Conservation (phyloP, 495 filamentous ascomycete species). For the Peziza echinospora region DNA sequence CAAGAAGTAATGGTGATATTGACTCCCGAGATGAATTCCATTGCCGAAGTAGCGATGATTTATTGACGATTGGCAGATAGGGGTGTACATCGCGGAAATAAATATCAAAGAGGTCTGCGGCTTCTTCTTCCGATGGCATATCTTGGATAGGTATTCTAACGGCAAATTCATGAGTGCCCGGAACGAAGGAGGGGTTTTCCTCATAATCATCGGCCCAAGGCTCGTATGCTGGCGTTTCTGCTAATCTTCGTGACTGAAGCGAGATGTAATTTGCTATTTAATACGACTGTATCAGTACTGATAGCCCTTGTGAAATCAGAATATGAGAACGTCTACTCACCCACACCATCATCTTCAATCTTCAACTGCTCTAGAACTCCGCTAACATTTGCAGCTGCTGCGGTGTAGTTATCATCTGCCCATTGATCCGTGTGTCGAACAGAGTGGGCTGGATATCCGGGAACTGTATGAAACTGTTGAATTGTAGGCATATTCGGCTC, state of each 20-base stretch:
- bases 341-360: constrained; percentile 73
- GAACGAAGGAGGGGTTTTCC: constrained; percentile 12
- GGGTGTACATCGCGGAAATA: constrained; percentile 88
- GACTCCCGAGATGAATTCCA: constrained; percentile 71
- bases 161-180: constrained; percentile 19
- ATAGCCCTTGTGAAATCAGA: too few relatives aligned
- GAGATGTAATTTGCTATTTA: constrained; percentile 20
- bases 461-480: background rate
- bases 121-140: constrained; percentile 75
- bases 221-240: constrained; percentile 20
- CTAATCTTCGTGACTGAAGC: constrained; percentile 17
- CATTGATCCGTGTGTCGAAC: background rate
- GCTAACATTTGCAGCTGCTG: constrained; percentile 47
- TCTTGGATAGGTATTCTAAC: constrained; percentile 79
- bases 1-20: constrained; percentile 78
- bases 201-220: constrained; percentile 16
- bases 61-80: constrained; percentile 85
- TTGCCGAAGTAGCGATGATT: constrained; percentile 65
- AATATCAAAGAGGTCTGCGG: constrained; percentile 69
- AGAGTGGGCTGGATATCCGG: background rate
- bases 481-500: background rate
- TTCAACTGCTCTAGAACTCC: constrained; percentile 67
- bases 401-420: background rate
- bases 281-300: background rate
- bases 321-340: constrained; percentile 32